A percentile compares a stretch with the other conserved stretches of the same genome.
phyloP scores from a whole-genome alignment of 1,284 basidiomycete genomes.

The Melampsora larici-populina region DNA sequence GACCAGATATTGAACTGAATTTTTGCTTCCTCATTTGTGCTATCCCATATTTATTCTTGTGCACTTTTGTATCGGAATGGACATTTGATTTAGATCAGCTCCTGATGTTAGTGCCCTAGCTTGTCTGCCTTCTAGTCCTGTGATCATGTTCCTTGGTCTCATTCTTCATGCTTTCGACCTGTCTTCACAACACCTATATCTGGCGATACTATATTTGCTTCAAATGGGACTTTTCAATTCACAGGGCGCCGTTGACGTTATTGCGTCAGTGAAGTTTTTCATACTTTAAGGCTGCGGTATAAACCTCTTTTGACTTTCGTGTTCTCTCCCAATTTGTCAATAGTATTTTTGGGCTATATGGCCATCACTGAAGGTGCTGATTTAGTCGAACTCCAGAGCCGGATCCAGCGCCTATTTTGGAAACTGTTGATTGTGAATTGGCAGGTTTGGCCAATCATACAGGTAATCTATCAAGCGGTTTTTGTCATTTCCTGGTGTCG shows the following conservation, averaged over 20 bases:
- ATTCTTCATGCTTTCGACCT: background rate
- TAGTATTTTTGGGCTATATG: constrained; percentile 36
- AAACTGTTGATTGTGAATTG: constrained; percentile 30
- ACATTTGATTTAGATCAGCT: constrained; percentile 15
- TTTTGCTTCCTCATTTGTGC: too few relatives aligned
- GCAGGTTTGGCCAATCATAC: constrained; percentile 39
- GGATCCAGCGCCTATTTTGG: constrained; percentile 30
- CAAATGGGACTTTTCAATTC: too few relatives aligned
- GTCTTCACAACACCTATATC: background rate
- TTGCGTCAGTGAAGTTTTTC: constrained; percentile 10
- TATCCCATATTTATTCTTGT: background rate
- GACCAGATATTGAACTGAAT: background rate
- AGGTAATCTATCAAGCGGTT: constrained; percentile 8
- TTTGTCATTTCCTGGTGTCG: too few relatives aligned
- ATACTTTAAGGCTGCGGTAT: background rate
- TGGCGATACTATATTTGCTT: too few relatives aligned
- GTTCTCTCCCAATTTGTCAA: background rate
- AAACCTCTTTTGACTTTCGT: background rate
- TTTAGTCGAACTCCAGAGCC: constrained; percentile 8
- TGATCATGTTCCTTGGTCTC: background rate
- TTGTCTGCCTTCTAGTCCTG: background rate
- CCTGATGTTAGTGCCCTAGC: constrained; percentile 20
- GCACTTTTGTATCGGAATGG: background rate
- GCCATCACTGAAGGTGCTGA: constrained; percentile 18
- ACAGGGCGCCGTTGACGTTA: constrained; percentile 33